Evolutionary conservation across 257 asterid species (phyloP), one percentile per base, ranked within the genome.

Genomic region (Datura wrightii): DNA sequence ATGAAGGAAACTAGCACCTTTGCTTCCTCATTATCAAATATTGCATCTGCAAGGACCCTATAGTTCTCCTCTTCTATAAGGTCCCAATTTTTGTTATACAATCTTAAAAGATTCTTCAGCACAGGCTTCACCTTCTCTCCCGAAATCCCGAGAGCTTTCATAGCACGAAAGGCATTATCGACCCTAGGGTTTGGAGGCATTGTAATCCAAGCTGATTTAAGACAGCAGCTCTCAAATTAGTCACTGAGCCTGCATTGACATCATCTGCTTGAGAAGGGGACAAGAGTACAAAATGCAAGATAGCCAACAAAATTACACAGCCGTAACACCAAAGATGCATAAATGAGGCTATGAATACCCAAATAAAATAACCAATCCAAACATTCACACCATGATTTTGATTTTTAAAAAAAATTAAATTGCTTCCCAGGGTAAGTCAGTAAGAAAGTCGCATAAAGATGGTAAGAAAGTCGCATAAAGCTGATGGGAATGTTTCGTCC

Each of bases 21-120:
- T 41, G 67, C 76, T 86, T 91, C 96, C 71, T 92, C 97, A 82
- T 82, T 80, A 63, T 94, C 98, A 87, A 92, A 90, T 71, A 96
- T 93, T 79, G 97, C 97, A 90, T 94, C 98, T 4, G 92, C 91
- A 72, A 96, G 99, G 86, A 85, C 93, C 76, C 96, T 90, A 86
- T 93, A 96, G 53, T 92, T 92, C 86, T 92, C 98, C 59, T 85
- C 96, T 86, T 94, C 98, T 70, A 96, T 96, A 53, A 85, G 97
- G 52, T 79, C 92, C 99, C 99, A 96, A 83, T 94, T 93, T 83
- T 93, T 90, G 46, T 93, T 78, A 78, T 78, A 92, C 90, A 93
- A 53, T 87, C 79, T 90, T 87, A 96, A 80, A 82, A 96, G 92
- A 11, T n/a, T 69, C 91, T 94, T 93, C 92, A 96, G 71, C 11